phyloP scores from a whole-genome alignment of 352 stramenopile species.

The Pythium sukuiense region DNA sequence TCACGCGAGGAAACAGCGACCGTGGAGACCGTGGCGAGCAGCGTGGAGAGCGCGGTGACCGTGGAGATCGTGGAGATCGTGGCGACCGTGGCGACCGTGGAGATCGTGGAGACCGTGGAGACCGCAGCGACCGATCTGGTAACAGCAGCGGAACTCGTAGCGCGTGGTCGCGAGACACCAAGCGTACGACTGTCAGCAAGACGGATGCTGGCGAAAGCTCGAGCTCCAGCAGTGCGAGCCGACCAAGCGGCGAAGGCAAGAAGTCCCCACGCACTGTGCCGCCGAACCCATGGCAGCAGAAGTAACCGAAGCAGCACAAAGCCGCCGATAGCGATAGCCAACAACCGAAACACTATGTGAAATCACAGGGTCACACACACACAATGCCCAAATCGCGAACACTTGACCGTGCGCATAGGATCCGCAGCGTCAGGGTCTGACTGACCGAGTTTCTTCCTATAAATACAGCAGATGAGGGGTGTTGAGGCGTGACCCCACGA shows the following conservation, averaged over 20 bases:
- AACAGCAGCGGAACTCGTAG: conserved; percentile 38
- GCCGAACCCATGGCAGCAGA: conserved; percentile 38
- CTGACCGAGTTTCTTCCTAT: conserved; percentile 19
- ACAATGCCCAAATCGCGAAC: neutral
- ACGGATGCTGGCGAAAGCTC: conserved; percentile 24
- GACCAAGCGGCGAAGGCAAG: conserved; percentile 36
- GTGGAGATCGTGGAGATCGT: conserved; percentile 18
- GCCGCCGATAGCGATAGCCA: conserved; percentile 15
- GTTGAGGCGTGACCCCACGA: neutral
- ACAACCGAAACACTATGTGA: neutral
- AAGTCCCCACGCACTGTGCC: conserved; percentile 24
- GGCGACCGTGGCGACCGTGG: conserved; percentile 10
- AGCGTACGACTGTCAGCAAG: conserved; percentile 52
- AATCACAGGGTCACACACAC: neutral
- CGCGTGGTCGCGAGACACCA: conserved; percentile 59
- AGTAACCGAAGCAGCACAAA: conserved; percentile 15
- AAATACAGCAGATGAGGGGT: conserved; percentile 31
- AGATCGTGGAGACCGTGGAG: conserved; percentile 2
- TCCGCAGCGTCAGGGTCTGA: too few species aligned
- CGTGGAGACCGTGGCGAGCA: conserved; percentile 21
- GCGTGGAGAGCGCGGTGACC: conserved; percentile 21
- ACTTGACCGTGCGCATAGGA: too few species aligned
- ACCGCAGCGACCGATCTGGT: neutral
- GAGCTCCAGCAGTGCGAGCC: conserved; percentile 35
- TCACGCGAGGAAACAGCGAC: conserved; percentile 28